These are phyloP conservation scores for Podospora australis DNA, from an alignment of 495 filamentous ascomycete species.

Conservation along the genomic window DNA sequence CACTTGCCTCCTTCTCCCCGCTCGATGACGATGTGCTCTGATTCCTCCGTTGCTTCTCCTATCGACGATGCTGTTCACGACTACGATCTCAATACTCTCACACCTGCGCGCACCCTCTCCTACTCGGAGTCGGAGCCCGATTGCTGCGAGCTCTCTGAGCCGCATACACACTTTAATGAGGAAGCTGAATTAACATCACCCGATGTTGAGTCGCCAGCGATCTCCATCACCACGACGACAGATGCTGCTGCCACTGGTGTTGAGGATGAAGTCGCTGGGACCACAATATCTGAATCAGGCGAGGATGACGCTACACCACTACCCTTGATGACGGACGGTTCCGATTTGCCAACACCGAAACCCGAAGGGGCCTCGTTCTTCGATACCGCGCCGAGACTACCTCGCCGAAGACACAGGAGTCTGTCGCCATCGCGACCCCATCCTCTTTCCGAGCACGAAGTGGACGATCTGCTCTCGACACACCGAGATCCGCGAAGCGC, in stretches of 20 bases:
- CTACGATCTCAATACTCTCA: constrained; percentile 22
- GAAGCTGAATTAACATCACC: constrained; percentile 30
- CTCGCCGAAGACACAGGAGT: constrained; percentile 23
- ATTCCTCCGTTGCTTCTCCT: constrained; percentile 31
- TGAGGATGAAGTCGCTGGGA: constrained; percentile 8
- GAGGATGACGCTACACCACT: neutral
- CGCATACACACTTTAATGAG: constrained; percentile 1
- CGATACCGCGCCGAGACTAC: constrained; percentile 20
- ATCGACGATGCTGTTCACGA: constrained; percentile 19
- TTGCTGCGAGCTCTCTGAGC: constrained; percentile 17
- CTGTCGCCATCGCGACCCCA: constrained; percentile 25
- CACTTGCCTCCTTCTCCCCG: constrained; percentile 40
- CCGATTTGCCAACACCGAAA: constrained; percentile 36
- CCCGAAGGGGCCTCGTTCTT: constrained; percentile 24
- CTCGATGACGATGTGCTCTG: constrained; percentile 43
- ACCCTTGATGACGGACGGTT: constrained; percentile 11
- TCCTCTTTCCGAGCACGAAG: constrained; percentile 19
- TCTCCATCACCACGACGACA: constrained; percentile 30
- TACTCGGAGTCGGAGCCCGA: constrained; percentile 42
- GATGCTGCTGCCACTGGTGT: constrained; percentile 20
- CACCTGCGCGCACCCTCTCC: constrained; percentile 37
- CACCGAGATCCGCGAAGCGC: constrained; percentile 18
- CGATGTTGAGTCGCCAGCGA: constrained; percentile 27
- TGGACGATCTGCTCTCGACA: constrained; percentile 12
- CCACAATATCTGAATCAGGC: constrained; percentile 6